Evolutionary conservation across 148 eudicot genomes (phyloP), one percentile per base, ranked within the genome.

Genomic region (Fagopyrum esculentum): DNA sequence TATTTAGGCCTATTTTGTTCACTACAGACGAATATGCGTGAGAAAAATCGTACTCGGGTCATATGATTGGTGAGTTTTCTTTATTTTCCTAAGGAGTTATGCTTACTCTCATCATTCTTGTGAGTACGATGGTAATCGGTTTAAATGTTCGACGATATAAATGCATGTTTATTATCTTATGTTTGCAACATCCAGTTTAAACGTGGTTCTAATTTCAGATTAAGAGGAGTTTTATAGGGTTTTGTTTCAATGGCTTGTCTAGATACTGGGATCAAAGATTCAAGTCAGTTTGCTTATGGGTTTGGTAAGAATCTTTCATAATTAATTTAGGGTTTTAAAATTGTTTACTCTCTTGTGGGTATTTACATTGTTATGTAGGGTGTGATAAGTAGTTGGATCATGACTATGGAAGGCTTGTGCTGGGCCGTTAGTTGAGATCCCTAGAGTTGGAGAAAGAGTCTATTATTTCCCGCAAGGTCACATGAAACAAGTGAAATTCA

Each of bases 391-490:
- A 30, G 35, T 81, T 94, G 83, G 87, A 91, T 75, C 66, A 69
- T 26, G 90, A 79, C 83, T 94, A 44, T 94, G 98, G 98, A 90
- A 74, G 82, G 93, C 98, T n/a, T n/a, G n/a, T n/a, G n/a, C n/a
- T n/a, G n/a, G n/a, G n/a, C n/a, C n/a, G n/a, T n/a, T n/a, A n/a
- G n/a, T n/a, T n/a, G n/a, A n/a, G n/a, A n/a, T n/a, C n/a, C n/a
- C n/a, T n/a, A n/a, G n/a, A n/a, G n/a, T n/a, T n/a, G n/a, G n/a
- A n/a, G n/a, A n/a, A 78, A 86, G 83, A 77, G 97, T 94, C 43
- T 87, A 81, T 57, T 94, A 94, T 81, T 91, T 94, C 69, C 98
- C n/a, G n/a, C n/a, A n/a, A n/a, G n/a, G n/a, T 97, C 98, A 94
- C n/a, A n/a, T n/a, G n/a, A n/a, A n/a, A 77, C 97, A 94, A 83